Conservation (phyloP, 148 eudicot genomes). For the Rhododendron kiyosumense region DNA sequence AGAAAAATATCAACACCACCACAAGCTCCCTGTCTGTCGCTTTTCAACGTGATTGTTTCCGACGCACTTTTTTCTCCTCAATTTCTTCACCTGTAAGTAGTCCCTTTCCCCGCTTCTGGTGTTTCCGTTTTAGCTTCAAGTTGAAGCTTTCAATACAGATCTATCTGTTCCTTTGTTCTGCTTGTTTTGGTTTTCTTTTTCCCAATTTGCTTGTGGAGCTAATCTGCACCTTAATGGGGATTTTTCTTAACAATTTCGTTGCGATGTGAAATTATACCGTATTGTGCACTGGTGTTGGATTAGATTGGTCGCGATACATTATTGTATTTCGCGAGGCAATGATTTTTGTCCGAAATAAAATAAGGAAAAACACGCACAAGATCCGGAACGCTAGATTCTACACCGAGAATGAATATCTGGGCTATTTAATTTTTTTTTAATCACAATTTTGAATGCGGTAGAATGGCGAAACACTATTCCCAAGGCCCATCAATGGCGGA, state of each 20-base stretch:
- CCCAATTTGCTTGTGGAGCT: neutral
- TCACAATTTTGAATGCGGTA: no score
- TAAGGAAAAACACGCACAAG: neutral
- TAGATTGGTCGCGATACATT: neutral
- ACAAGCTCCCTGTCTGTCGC: neutral
- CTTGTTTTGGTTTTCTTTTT: neutral
- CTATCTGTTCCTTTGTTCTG: neutral
- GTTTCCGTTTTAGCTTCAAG: neutral
- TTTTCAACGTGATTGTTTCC: neutral
- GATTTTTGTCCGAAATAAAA: neutral
- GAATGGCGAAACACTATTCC: no score
- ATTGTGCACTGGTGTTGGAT: neutral
- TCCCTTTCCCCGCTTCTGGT: neutral
- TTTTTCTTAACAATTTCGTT: neutral
- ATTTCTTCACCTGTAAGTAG: slow-evolving; percentile 8
- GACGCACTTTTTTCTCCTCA: neutral
- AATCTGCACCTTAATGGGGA: neutral
- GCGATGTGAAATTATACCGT: neutral
- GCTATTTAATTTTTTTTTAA: neutral
- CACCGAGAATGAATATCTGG: neutral
- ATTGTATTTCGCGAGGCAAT: neutral
- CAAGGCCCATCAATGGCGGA: no score
- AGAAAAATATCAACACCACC: neutral
- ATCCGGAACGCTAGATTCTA: neutral
- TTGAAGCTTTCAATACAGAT: neutral